Evolutionary conservation across 2,329 filamentous ascomycete genomes (phyloP), one percentile per base, ranked within the genome.

Genomic region (Ascocoryne sarcoides): DNA sequence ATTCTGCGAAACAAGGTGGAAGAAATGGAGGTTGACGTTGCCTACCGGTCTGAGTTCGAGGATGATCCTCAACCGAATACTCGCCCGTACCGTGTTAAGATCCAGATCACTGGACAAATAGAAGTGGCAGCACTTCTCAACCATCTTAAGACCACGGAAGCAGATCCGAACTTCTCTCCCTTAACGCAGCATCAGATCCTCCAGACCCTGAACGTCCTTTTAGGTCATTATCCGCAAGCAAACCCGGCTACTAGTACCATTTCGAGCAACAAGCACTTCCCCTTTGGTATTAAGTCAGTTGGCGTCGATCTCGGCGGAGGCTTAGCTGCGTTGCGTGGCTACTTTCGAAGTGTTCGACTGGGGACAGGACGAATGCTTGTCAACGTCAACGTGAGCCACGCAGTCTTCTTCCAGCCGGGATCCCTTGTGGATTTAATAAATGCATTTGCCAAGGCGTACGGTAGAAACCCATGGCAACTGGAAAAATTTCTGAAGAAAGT

Each of bases 261-360:
- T 4, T 21, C 20, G 9, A 28, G 29, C 12, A 42, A 42, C 17
- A 17, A 35, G 10, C 39, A 42, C 21, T 42, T 37, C 20, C 36
- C 36, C 4, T 21, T 32, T 8, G 17, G 17, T 2, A 16, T 36
- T 4, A 29, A 19, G 4, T 35, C 29, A 12, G 32, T 30, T 26
- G 35, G 32, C 16, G 26, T 34, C 20, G 39, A 42, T n/a, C 39
- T 42, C 16, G 39, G 35, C 21, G 39, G 39, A 32, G 39, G 39
- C 1, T 20, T 42, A 12, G 32, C 29, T 10, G 35, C 39, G 5
- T 17, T 42, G 4, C 32, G 39, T 32, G 39, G 39, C 10, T 42
- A 36, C 12, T 42, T 42, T 15, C 32, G 29, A 21, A 42, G 39
- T 17, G 39, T 37, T 26, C 33, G 39, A 3, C 32, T 28, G 12